Evolutionary conservation across 768 basidiomycete genomes (phyloP).

Genomic region (Pisolithus orientalis): DNA sequence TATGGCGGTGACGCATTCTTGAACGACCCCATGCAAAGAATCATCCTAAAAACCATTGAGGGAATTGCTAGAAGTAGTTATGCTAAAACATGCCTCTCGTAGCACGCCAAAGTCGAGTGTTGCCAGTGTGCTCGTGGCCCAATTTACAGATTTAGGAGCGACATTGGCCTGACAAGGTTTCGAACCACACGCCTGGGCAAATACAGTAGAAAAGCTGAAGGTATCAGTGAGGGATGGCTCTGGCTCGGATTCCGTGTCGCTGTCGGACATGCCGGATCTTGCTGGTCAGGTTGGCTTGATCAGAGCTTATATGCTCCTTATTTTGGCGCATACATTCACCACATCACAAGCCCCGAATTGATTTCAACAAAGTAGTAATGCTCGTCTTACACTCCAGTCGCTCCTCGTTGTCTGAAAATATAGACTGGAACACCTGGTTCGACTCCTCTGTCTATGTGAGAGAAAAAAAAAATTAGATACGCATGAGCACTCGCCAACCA

Average conservation of each 20-base stretch:
- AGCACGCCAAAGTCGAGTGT: constrained; percentile 25
- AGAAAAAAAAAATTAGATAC: constrained; percentile 3
- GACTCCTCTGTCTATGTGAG: constrained; percentile 52
- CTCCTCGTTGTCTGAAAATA: constrained; percentile 55
- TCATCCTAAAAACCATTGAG: constrained; percentile 23
- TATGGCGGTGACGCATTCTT: constrained; percentile 28
- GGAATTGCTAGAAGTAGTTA: not conserved
- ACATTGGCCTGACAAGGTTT: not conserved
- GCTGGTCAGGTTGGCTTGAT: not conserved
- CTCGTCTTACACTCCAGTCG: constrained; percentile 49
- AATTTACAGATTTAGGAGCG: constrained; percentile 10
- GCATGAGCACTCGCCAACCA: not conserved
- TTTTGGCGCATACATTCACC: not conserved
- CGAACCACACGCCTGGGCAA: constrained; percentile 13
- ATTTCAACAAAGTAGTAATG: constrained; percentile 50
- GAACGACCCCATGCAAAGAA: constrained; percentile 28
- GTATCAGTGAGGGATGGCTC: constrained; percentile 7
- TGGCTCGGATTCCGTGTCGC: constrained; percentile 52
- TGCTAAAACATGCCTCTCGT: constrained; percentile 17
- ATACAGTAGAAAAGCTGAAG: constrained; percentile 13
- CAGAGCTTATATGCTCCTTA: not conserved
- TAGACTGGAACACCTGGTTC: constrained; percentile 46
- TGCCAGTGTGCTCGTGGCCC: constrained; percentile 19
- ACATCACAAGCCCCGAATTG: constrained; percentile 46
- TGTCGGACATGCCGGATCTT: constrained; percentile 27